Conservation (phyloP, 2,329 filamentous ascomycete genomes). For the Pyrenochaeta sp. region DNA sequence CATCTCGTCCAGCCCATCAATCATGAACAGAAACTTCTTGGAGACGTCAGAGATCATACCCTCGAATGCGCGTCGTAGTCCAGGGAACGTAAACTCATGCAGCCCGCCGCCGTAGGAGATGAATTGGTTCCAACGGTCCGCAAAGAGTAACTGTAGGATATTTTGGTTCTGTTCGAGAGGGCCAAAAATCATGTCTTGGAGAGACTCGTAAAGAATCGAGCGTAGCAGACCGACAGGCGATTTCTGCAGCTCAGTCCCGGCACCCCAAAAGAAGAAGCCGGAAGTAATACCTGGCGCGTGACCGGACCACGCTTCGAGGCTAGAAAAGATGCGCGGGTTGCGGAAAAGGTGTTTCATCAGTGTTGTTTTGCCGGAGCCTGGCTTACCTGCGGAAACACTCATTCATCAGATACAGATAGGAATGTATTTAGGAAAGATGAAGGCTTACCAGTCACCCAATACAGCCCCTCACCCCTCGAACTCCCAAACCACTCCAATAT, state of each 20-base stretch:
- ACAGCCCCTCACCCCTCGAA: conserved; percentile 35
- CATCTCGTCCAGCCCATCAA: conserved; percentile 44
- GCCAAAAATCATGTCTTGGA: conserved; percentile 45
- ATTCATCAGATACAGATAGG: neutral
- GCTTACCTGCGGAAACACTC: conserved; percentile 34
- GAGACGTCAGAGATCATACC: conserved; percentile 35
- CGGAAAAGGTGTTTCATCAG: conserved; percentile 53
- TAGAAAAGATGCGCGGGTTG: conserved; percentile 33
- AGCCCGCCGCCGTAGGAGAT: conserved; percentile 38
- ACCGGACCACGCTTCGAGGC: conserved; percentile 42
- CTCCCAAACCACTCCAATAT: conserved; percentile 41
- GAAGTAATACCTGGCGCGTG: conserved; percentile 42
- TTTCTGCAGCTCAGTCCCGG: conserved; percentile 39
- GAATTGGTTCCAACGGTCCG: conserved; percentile 42
- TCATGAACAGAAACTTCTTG: conserved; percentile 44
- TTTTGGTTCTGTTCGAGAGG: conserved; percentile 34
- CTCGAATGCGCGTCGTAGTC: conserved; percentile 36
- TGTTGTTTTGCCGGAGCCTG: conserved; percentile 59
- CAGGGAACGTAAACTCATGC: conserved; percentile 27
- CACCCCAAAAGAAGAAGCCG: conserved; percentile 58
- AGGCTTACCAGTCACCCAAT: conserved; percentile 40
- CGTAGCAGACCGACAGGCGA: conserved; percentile 33
- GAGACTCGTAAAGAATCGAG: conserved; percentile 39
- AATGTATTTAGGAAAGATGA: neutral
- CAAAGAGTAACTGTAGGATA: conserved; percentile 36